Conservation (phyloP, 371 early-diverging fungal genomes). For the Sporodiniella umbellata region DNA sequence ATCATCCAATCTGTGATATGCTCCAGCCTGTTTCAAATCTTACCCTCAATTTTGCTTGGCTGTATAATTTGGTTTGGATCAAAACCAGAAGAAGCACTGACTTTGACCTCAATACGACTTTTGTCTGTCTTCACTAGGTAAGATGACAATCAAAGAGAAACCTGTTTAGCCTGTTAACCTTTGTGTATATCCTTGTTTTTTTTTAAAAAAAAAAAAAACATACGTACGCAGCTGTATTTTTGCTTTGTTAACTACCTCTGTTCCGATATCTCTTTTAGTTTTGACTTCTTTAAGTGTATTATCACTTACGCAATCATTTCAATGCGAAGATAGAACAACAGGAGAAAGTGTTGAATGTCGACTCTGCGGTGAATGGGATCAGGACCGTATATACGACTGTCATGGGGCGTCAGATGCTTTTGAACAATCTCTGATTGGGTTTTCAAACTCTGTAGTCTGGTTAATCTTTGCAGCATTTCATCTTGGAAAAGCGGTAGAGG, state of each 20-base stretch:
- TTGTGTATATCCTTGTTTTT: too few relatives aligned
- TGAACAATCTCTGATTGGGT: constrained; percentile 53
- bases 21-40: too few relatives aligned
- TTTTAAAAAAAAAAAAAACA: too few relatives aligned
- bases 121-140: too few relatives aligned
- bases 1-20: too few relatives aligned
- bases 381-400: constrained; percentile 40
- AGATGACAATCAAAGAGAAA: too few relatives aligned
- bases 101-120: too few relatives aligned
- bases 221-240: constrained; percentile 58
- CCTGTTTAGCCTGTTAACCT: too few relatives aligned
- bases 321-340: constrained; percentile 48
- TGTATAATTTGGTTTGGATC: too few relatives aligned
- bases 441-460: constrained; percentile 63
- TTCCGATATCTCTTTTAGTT: constrained; percentile 56
- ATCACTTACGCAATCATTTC: constrained; percentile 56
- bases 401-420: constrained; percentile 55
- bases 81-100: too few relatives aligned
- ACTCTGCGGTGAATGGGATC: constrained; percentile 42
- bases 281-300: constrained; percentile 49
- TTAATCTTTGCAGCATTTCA: constrained; percentile 72
- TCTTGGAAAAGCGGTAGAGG: constrained; percentile 63
- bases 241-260: constrained; percentile 56
- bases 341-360: constrained; percentile 52
- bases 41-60: too few relatives aligned